Base-by-base conservation (phyloP, 129 eudicot species). In the Scalesia atractyloides region DNA sequence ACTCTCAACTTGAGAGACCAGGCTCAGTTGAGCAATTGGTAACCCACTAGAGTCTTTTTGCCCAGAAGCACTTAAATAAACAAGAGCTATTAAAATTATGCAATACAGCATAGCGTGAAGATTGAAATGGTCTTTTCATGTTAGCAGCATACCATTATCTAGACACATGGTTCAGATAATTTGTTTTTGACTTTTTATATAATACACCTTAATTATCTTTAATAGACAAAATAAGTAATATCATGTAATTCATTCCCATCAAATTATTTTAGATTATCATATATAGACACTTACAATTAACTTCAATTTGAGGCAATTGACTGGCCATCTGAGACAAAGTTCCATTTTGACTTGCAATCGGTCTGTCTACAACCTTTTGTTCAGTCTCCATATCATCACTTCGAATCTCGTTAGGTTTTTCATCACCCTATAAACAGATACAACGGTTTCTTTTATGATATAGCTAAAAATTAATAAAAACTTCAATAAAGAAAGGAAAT, bases 231-330 rank as follows among this genome's bases (percentile, higher is more conserved):
- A 58, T 11, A 22, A 7, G 20, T 30, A 44, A 73, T 44, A 59
- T 9, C 30, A 30, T 60, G 44, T 15, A 61, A 59, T 46, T 15
- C 39, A 12, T 12, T 44, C 33, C 30, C 43, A 72, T 72, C 59
- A 24, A 54, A 58, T 58, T 46, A 24, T 57, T 16, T 71, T 13
- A 2, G 41, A 46, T 14, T 15, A 33, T 30, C 9, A 60, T 59
- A 64, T 18, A 61, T 18, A 52, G 7, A 68, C 6, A 81, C 96
- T 89, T 80, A 89, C 96, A 70, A 34, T 81, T 79, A 20, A 57
- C 57, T 76, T 85, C 82, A 13, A 82, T 70, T 69, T 61, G 82
- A 67, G 97, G 95, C 78, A 89, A 83, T 51, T 74, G 84, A 70
- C 79, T 81, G 67, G 75, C 66, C 73, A 82, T 47, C 58, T 82